A percentile compares a stretch with the other conserved stretches of the same genome.
Conservation (phyloP, 2,329 filamentous ascomycete species). For the Calonectria montana region DNA sequence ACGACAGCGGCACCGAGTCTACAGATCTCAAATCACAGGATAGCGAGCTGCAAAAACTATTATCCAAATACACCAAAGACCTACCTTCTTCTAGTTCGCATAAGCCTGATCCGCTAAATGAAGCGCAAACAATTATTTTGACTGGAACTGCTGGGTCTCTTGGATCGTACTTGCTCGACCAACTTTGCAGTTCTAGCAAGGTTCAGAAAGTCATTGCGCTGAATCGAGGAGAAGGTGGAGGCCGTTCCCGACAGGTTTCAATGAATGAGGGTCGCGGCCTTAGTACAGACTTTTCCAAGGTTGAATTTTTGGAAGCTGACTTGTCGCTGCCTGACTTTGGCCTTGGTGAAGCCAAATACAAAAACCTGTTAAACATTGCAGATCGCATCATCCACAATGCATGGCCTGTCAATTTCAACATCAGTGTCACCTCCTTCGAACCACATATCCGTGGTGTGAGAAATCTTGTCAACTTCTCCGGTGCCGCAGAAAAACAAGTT, state of each 20-base stretch:
- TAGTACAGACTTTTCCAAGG: neutral
- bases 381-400: neutral
- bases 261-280: neutral
- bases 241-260: neutral
- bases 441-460: neutral
- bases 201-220: neutral
- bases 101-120: neutral
- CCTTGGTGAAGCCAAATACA: neutral
- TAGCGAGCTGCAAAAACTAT: neutral
- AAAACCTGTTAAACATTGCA: neutral
- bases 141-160: neutral
- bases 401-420: slow-evolving; percentile 1
- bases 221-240: neutral
- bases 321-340: neutral
- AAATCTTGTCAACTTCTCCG: neutral
- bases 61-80: neutral
- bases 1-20: neutral
- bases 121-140: neutral
- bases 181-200: neutral
- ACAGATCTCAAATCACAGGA: neutral
- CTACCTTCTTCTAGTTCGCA: neutral
- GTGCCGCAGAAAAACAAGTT: neutral
- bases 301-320: neutral
- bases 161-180: neutral
- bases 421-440: neutral